Base-by-base conservation (phyloP, 805 yeast genomes). In the Wickerhamomyces subpelliculosus region DNA sequence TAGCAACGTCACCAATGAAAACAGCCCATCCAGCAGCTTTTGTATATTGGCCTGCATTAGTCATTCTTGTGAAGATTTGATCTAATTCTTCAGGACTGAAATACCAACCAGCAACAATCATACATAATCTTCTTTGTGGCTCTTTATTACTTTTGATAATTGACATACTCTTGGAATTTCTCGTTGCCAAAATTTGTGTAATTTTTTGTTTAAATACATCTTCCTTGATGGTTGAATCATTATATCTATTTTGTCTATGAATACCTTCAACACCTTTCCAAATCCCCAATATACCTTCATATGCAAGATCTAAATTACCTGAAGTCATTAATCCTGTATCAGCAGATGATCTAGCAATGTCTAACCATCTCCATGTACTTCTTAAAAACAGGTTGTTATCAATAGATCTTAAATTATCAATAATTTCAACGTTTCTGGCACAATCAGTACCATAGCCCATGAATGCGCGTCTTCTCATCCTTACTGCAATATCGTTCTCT, bases 11-110 rank as follows among this genome's bases (percentile, higher is more conserved):
- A 7, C 95, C 96, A 55, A 86, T 90, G 58, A 90, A 90, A 0
- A 88, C 89, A 0, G 97, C 97, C 95, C 96, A 86, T 0, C 95
- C 97, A 1, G 97, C 98, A 1, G 98, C 97, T 54, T 90, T 80
- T 44, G 88, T 95, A 44, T 73, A 73, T 42, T 75, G 72, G 0
- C 84, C 88, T 13, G 64, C 58, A 0, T 63, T 58, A 18, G 80
- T 75, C 29, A 90, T 66, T 29, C 68, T 65, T 18, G 63, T 61
- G 28, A 84, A 70, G 44, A 81, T 78, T 28, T 73, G 78, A 46
- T 88, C 95, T 44, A 87, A 70, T 54, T 86, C 95, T 20, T 73
- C 64, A 14, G 75, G 73, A 2, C 87, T 79, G 49, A 85, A 78
- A 50, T 85, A 87, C 94, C 96, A 89, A 2, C 97, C 97, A 26